Conservation (phyloP, 805 yeast genomes). For the Brettanomyces nanus region DNA sequence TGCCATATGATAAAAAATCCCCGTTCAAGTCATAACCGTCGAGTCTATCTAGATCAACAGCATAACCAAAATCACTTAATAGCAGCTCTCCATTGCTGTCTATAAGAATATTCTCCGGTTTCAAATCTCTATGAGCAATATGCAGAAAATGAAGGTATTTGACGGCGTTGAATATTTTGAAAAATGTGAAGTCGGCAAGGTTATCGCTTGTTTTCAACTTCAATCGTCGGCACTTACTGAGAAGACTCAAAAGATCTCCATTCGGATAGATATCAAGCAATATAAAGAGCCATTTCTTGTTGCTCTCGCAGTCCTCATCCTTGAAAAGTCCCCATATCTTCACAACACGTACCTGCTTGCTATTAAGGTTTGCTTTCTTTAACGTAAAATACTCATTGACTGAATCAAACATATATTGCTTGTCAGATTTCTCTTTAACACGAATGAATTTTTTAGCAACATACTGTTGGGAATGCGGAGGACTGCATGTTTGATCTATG, state of each 20-base stretch:
- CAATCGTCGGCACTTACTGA: slow-evolving; percentile 31
- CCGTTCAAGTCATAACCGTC: slow-evolving; percentile 13
- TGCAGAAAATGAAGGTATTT: slow-evolving; percentile 33
- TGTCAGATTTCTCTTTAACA: neutral
- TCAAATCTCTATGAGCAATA: slow-evolving; percentile 44
- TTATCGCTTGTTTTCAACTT: slow-evolving; percentile 25
- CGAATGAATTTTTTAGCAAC: slow-evolving; percentile 11
- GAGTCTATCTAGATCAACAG: slow-evolving; percentile 27
- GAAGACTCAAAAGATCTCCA: slow-evolving; percentile 40
- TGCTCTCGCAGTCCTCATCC: too few relatives aligned
- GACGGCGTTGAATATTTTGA: slow-evolving; percentile 45
- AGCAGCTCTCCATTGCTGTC: slow-evolving; percentile 36
- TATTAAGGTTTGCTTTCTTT: slow-evolving; percentile 7
- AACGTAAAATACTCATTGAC: slow-evolving; percentile 23
- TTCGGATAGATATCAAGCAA: slow-evolving; percentile 34
- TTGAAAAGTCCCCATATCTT: neutral
- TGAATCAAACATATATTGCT: slow-evolving; percentile 10
- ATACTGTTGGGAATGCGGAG: slow-evolving; percentile 5
- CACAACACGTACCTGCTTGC: neutral
- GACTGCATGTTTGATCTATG: too few relatives aligned
- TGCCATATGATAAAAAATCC: slow-evolving; percentile 33
- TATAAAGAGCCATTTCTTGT: slow-evolving; percentile 22
- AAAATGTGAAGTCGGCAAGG: slow-evolving; percentile 37
- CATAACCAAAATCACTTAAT: slow-evolving; percentile 45
- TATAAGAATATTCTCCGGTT: slow-evolving; percentile 46